Evolutionary conservation across 1,284 basidiomycete species (phyloP).

Genomic region (Ustilago nuda): DNA sequence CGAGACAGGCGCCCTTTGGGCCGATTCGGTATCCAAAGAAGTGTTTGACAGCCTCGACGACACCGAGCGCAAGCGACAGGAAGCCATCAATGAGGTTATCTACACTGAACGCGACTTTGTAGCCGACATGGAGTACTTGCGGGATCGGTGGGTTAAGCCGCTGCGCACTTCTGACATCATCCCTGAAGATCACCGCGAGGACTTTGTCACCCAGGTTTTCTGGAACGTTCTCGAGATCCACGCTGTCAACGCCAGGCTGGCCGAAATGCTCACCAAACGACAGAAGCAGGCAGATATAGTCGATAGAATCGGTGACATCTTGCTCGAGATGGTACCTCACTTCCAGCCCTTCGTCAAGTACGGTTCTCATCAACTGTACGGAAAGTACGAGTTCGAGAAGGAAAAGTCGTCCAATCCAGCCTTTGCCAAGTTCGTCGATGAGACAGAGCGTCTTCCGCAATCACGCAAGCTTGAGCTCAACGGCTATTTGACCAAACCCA

Average conservation of each 20-base stretch:
- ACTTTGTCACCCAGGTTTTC: constrained; percentile 94
- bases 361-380: constrained; percentile 95
- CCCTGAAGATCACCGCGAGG: constrained; percentile 79
- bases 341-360: constrained; percentile 93
- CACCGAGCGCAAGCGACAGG: constrained; percentile 93
- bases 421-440: constrained; percentile 96
- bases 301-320: constrained; percentile 89
- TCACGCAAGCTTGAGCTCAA: constrained; percentile 97
- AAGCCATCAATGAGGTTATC: constrained; percentile 98
- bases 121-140: constrained; percentile 95
- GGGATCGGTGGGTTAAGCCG: constrained; percentile 90
- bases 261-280: constrained; percentile 92
- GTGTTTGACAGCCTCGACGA: constrained; percentile 92
- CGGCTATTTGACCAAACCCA: constrained; percentile 96
- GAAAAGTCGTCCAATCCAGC: constrained; percentile 91
- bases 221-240: constrained; percentile 98
- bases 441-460: constrained; percentile 90
- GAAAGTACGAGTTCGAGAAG: constrained; percentile 99
- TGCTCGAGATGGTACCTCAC: constrained; percentile 86
- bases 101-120: constrained; percentile 99
- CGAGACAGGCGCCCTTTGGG: constrained; percentile 82
- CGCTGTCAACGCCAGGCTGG: constrained; percentile 85
- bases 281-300: constrained; percentile 95
- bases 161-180: constrained; percentile 81
- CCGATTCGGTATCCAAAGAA: constrained; percentile 94